Evolutionary conservation across 495 filamentous ascomycete species (phyloP), one percentile per base, ranked within the genome.

Genomic region (Physcia stellaris): DNA sequence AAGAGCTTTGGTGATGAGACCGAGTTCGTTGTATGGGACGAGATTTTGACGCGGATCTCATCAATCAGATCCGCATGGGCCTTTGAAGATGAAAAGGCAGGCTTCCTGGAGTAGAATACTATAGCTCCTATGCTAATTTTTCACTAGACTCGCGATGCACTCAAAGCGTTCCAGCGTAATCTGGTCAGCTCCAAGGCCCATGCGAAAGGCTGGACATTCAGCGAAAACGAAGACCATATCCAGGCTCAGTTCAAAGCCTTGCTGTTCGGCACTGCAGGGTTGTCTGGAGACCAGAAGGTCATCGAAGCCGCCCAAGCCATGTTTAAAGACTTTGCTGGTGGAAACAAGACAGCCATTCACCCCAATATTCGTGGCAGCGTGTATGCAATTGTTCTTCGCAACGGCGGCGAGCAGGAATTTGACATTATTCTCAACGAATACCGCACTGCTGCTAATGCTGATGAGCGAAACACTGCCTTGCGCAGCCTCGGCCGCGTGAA

Each of bases 381-480:
- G 23, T 82, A 76, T 60, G 64, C 62, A 45, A 70, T 78, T 42
- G 73, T 69, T 11, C 56, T 80, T 44, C 71, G 65, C 48, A 59
- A 77, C 46, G 75, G 73, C 15, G 73, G 73, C 26, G 62, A 68
- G 41, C 71, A 73, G 58, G 75, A 79, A 46, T 72, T 66, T 61
- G 73, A 96, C 38, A 68, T 71, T 19, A 66, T 98, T 24, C 59
- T 90, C 31, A 67, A 88, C 55, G 83, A 83, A 41, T 94, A 85
- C 67, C 78, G 73, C 43, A 73, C 71, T n/a, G 86, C 83, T n/a
- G 73, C 68, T 35, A 93, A 82, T 56, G 81, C 79, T 34, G 88
- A 95, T 53, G 88, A 96, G 67, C 83, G 87, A 59, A 94, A 92
- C 52, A 90, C 86, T n/a, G 86, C 88, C 0, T 73, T 98, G 24